phyloP scores from a whole-genome alignment of 441 rosid species.

The Croton setiger region DNA sequence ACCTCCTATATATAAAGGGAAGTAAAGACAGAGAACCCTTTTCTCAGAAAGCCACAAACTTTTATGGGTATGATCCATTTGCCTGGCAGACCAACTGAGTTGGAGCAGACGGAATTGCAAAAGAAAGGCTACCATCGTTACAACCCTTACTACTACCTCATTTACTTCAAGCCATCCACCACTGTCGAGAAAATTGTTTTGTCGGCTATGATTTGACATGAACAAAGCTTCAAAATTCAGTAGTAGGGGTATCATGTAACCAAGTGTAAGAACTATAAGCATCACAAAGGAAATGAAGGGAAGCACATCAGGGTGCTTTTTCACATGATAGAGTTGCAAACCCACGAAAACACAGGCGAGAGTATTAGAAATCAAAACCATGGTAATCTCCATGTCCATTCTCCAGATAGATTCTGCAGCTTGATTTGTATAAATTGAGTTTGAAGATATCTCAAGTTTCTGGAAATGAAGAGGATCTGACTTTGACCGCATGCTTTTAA shows the following conservation, averaged over 20 bases:
- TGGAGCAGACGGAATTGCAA: constrained; percentile 78
- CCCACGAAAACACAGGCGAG: constrained; percentile 70
- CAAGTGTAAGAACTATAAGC: constrained; percentile 62
- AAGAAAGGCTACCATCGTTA: constrained; percentile 83
- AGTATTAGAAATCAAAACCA: constrained; percentile 73
- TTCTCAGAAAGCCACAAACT: constrained; percentile 63
- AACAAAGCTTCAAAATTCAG: constrained; percentile 82
- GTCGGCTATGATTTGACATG: constrained; percentile 36
- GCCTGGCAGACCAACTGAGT: constrained; percentile 68
- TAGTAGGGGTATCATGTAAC: constrained; percentile 78
- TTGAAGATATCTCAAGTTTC: constrained; percentile 55
- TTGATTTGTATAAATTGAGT: constrained; percentile 50
- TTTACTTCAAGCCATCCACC: constrained; percentile 88
- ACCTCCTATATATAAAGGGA: constrained; percentile 63
- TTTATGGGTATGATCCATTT: constrained; percentile 30
- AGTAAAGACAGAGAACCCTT: constrained; percentile 48
- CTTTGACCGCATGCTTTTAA: constrained; percentile 57
- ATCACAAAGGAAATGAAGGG: constrained; percentile 67
- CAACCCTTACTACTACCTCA: constrained; percentile 75
- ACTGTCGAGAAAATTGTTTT: constrained; percentile 53
- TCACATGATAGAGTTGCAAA: constrained; percentile 73
- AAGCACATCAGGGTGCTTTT: constrained; percentile 59
- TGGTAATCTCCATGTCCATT: constrained; percentile 79
- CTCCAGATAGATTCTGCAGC: constrained; percentile 83
- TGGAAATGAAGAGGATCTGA: constrained; percentile 62